Evolutionary conservation across 2,329 filamentous ascomycete genomes (phyloP).

Genomic region (Gnomoniopsis sp.): DNA sequence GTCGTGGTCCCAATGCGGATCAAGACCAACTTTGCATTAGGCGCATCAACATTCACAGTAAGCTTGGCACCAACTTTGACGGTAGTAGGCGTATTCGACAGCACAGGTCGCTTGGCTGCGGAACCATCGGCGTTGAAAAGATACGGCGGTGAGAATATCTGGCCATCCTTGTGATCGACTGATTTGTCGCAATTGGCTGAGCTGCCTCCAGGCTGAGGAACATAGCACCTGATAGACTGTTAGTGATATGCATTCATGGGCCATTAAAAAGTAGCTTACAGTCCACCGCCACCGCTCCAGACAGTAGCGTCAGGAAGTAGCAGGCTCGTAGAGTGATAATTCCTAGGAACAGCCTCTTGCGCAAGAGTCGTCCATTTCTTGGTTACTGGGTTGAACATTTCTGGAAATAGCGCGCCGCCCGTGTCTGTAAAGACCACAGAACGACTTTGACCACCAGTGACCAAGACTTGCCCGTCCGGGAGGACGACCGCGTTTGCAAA

Average conservation of each 20-base stretch:
- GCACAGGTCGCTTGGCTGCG: slow-evolving; percentile 37
- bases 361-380: slow-evolving; percentile 36
- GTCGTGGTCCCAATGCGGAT: slow-evolving; percentile 48
- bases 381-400: slow-evolving; percentile 42
- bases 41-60: slow-evolving; percentile 24
- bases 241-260: not conserved
- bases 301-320: slow-evolving; percentile 49
- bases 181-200: slow-evolving; percentile 27
- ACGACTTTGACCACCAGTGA: slow-evolving; percentile 43
- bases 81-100: slow-evolving; percentile 29
- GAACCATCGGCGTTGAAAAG: slow-evolving; percentile 44
- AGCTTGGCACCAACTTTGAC: slow-evolving; percentile 31
- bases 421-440: slow-evolving; percentile 43
- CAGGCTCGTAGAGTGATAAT: slow-evolving; percentile 48
- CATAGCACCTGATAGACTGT: slow-evolving; percentile 30
- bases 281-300: slow-evolving; percentile 48
- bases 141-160: slow-evolving; percentile 55
- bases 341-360: slow-evolving; percentile 37
- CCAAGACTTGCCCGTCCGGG: slow-evolving; percentile 44
- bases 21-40: slow-evolving; percentile 34
- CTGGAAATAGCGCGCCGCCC: slow-evolving; percentile 37
- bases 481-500: slow-evolving; percentile 46
- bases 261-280: slow-evolving; percentile 23
- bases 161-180: slow-evolving; percentile 50
- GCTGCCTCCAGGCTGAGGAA: not conserved